Conservation (phyloP, 352 stramenopile genomes). For the Elongisporangium prolatum region DNA sequence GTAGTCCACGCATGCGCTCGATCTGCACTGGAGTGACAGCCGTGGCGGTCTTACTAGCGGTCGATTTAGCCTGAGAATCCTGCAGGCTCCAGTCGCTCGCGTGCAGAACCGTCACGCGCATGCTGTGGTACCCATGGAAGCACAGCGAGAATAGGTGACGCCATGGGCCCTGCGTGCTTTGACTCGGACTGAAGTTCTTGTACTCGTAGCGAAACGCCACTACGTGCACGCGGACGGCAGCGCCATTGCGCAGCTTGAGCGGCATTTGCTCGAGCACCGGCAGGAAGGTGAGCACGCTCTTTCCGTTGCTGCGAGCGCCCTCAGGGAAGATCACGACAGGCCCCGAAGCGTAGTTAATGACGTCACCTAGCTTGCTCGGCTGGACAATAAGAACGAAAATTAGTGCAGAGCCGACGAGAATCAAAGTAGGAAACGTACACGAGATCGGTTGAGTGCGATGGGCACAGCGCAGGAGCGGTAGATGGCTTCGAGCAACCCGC, state of each 20-base stretch:
- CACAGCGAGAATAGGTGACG: conserved; percentile 60
- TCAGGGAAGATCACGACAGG: conserved; percentile 76
- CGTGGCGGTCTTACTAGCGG: conserved; percentile 16
- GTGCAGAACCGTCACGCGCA: conserved; percentile 54
- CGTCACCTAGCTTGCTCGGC: conserved; percentile 60
- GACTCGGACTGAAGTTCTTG: conserved; percentile 67
- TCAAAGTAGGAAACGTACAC: conserved; percentile 13
- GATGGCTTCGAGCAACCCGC: conserved; percentile 59
- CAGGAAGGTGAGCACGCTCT: conserved; percentile 65
- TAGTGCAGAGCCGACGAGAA: neutral
- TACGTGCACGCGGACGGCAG: conserved; percentile 48
- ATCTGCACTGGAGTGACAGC: conserved; percentile 48
- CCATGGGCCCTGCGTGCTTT: conserved; percentile 54
- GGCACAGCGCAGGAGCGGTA: conserved; percentile 50
- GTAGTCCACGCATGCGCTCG: conserved; percentile 52
- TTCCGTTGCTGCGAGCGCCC: conserved; percentile 74
- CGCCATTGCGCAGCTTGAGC: conserved; percentile 18
- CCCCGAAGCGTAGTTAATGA: conserved; percentile 48
- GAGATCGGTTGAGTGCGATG: conserved; percentile 27
- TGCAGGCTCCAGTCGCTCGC: conserved; percentile 58
- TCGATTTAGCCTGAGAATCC: conserved; percentile 25
- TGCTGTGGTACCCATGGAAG: conserved; percentile 64
- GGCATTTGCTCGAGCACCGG: conserved; percentile 62
- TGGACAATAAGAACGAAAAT: conserved; percentile 2
- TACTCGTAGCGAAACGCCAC: conserved; percentile 79